Percentiles rank a stretch among this genome's conserved stretches.
These are phyloP conservation scores for Sporodiniella umbellata DNA, from an alignment of 371 early-diverging fungal genomes.

Conservation along the genomic window DNA sequence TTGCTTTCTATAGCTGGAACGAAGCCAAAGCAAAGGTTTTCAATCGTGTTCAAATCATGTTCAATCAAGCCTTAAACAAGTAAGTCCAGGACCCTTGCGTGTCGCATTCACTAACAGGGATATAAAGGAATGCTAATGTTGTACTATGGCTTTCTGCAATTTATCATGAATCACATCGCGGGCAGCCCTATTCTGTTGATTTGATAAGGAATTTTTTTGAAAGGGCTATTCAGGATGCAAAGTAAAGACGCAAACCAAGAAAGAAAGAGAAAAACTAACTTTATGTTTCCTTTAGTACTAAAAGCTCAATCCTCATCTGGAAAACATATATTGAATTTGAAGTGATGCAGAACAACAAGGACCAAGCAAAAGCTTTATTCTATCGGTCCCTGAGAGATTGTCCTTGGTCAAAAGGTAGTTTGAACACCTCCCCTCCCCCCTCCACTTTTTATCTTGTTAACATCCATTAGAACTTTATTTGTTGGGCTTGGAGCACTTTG, in stretches of 20 bases:
- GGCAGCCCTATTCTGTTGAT: constrained; percentile 51
- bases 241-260: constrained; percentile 26
- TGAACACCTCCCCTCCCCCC: no score
- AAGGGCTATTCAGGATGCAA: constrained; percentile 45
- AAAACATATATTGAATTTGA: constrained; percentile 61
- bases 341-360: constrained; percentile 27
- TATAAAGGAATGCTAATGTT: constrained; percentile 53
- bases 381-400: constrained; percentile 63
- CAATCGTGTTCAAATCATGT: constrained; percentile 55
- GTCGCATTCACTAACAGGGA: no score
- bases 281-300: constrained; percentile 28
- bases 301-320: constrained; percentile 57
- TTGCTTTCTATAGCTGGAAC: constrained; percentile 61
- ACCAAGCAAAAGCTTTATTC: constrained; percentile 48
- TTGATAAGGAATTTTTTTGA: constrained; percentile 61
- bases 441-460: background rate
- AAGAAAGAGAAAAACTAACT: background rate
- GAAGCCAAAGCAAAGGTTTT: constrained; percentile 65
- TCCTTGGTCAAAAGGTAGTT: constrained; percentile 70
- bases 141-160: constrained; percentile 61
- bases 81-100: no score
- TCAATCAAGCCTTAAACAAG: constrained; percentile 40
- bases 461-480: constrained; percentile 49
- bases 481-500: constrained; percentile 45
- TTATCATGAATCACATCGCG: constrained; percentile 61